A percentile compares a stretch with the other conserved stretches of the same genome.
Evolutionary conservation across 2,329 filamentous ascomycete genomes (phyloP).

Genomic region (Apiospora rasikravindrae): DNA sequence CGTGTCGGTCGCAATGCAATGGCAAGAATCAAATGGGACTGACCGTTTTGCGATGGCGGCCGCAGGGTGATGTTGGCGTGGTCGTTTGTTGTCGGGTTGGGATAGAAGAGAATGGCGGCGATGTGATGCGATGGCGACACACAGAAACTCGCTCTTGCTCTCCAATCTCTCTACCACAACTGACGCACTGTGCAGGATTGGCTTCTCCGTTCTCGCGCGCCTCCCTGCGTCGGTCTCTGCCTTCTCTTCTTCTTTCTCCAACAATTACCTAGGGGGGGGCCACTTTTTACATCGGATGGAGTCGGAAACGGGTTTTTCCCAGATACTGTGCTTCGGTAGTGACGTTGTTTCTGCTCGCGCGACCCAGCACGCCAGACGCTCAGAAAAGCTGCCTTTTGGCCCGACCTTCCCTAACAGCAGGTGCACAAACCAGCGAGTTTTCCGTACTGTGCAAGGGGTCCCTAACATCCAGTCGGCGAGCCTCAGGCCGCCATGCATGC

Average conservation of each 20-base stretch:
- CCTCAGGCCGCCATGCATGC: slow-evolving; percentile 11
- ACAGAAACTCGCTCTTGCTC: slow-evolving; percentile 6
- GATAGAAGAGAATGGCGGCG: slow-evolving; percentile 13
- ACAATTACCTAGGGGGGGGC: neutral
- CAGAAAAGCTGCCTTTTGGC: neutral
- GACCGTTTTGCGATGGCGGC: neutral
- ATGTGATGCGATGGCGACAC: slow-evolving; percentile 16
- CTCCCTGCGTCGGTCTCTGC: neutral
- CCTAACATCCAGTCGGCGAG: neutral
- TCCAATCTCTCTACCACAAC: neutral
- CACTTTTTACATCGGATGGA: slow-evolving; percentile 14
- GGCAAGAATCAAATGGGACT: neutral
- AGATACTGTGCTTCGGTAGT: slow-evolving; percentile 3
- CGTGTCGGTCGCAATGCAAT: slow-evolving; percentile 11
- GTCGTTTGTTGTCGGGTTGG: slow-evolving; percentile 10
- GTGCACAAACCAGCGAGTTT: neutral
- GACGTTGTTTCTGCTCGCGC: neutral
- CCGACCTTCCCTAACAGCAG: neutral
- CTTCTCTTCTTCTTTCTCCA: neutral
- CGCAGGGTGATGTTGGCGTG: neutral
- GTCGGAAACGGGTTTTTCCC: neutral
- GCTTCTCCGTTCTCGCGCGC: slow-evolving; percentile 5
- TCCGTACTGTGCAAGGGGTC: slow-evolving; percentile 13
- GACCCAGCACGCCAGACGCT: neutral
- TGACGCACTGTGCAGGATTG: neutral